Base-by-base conservation (phyloP, 345 rosid genomes). In the Arabis alpina region DNA sequence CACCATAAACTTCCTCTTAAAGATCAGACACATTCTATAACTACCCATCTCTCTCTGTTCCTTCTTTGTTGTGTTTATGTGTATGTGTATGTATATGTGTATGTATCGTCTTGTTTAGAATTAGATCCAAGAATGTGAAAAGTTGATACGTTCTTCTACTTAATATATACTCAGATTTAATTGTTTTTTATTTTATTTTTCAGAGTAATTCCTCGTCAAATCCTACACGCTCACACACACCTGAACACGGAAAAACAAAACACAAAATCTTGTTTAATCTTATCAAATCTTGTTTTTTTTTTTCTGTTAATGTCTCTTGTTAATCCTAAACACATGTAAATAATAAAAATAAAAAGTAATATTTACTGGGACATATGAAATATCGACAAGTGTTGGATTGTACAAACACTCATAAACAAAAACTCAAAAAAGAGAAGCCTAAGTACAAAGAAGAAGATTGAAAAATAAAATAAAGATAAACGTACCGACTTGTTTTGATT, bases 11-110 rank as follows among this genome's bases (percentile, higher is more conserved):
- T 76, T 88, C 80, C 94, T 77, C 2, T 79, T 86, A 80, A 91
- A 93, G 76, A 88, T 81, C 50, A 84, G 39, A 62, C 96, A 93
- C 75, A 85, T 70, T 68, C 85, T 83, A 63, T 87, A 93, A 73
- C 76, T 87, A 50, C 89, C 89, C 91, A 88, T 88, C 13, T 64
- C 58, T 51, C n/a, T n/a, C n/a, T n/a, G n/a, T n/a, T n/a, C 9
- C 39, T 44, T 54, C 8, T 48, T 7, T 30, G 32, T 24, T 23
- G 54, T 47, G 1, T 32, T 19, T 1, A 32, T 32, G 8, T 28
- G 4, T 23, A 2, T 30, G 2, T 54, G 16, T 54, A 4, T 47
- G 28, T 55, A 23, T 54, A 8, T 53, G 25, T 53, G 58, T 51
- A 1, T 68, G 10, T 27, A 48, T 55, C 54, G 54, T 66, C 54